A percentile compares a stretch with the other conserved stretches of the same genome.
Conservation (phyloP, 1,284 basidiomycete genomes). For the Anthracocystis walkeri region DNA sequence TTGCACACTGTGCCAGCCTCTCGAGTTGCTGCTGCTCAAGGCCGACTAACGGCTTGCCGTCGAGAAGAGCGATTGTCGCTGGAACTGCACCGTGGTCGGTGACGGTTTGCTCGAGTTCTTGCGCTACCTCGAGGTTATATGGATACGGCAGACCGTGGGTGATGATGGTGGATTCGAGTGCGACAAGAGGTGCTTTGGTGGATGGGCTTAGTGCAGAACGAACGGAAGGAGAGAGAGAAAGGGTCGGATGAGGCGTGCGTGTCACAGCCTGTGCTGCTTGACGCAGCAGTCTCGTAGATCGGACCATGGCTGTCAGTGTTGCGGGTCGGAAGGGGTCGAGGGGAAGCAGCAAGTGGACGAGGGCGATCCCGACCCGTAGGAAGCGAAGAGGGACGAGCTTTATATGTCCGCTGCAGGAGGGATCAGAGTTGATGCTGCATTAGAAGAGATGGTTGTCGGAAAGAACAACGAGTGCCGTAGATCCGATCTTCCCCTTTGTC, state of each 20-base stretch:
- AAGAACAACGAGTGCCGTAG: conserved; percentile 1
- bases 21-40: conserved; percentile 78
- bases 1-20: conserved; percentile 75
- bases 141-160: conserved; percentile 82
- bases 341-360: neutral
- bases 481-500: conserved; percentile 19
- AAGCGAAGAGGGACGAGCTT: neutral
- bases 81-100: conserved; percentile 82
- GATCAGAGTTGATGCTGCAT: neutral
- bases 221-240: conserved; percentile 29
- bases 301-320: conserved; percentile 23
- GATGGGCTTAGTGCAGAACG: conserved; percentile 20
- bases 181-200: conserved; percentile 71
- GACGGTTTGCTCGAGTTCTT: conserved; percentile 82
- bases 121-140: conserved; percentile 79
- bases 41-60: conserved; percentile 87
- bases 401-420: conserved; percentile 1
- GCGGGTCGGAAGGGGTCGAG: neutral
- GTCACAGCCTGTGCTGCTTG: conserved; percentile 39
- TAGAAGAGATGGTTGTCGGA: neutral
- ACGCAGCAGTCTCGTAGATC: conserved; percentile 27
- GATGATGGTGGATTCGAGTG: conserved; percentile 82
- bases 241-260: conserved; percentile 33
- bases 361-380: neutral
- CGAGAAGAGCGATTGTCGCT: conserved; percentile 88